These are phyloP conservation scores for Sordariomycetes sp. DNA, from an alignment of 2,329 filamentous ascomycete species.

Conservation along the genomic window DNA sequence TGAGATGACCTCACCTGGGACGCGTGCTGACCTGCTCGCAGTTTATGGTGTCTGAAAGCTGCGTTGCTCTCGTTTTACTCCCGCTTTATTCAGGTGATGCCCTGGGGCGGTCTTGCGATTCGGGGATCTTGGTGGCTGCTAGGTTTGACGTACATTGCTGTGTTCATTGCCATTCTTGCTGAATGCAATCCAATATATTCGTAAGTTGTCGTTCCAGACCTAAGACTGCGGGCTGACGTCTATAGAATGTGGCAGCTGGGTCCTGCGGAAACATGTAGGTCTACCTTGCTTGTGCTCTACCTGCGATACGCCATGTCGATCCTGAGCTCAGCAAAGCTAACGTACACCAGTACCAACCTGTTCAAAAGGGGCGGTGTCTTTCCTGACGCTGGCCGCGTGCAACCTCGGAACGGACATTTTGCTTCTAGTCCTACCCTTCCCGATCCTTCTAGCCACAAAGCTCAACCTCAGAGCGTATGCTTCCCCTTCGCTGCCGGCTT, in stretches of 20 bases:
- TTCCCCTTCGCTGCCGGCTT: neutral
- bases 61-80: slow-evolving; percentile 19
- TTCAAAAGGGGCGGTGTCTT: slow-evolving; percentile 14
- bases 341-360: slow-evolving; percentile 6
- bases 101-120: slow-evolving; percentile 12
- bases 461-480: slow-evolving; percentile 11
- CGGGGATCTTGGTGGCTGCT: slow-evolving; percentile 15
- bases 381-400: slow-evolving; percentile 18
- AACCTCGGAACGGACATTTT: slow-evolving; percentile 18
- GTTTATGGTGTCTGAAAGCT: slow-evolving; percentile 19
- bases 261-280: neutral
- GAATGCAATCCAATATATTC: slow-evolving; percentile 19
- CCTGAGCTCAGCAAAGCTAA: neutral
- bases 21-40: slow-evolving; percentile 4
- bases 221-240: neutral
- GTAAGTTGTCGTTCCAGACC: neutral
- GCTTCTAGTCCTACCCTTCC: slow-evolving; percentile 18
- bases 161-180: slow-evolving; percentile 15
- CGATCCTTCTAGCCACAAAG: slow-evolving; percentile 14
- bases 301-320: neutral
- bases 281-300: no score
- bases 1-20: neutral
- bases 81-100: slow-evolving; percentile 14
- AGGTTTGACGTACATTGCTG: slow-evolving; percentile 14
- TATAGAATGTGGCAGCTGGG: neutral